Evolutionary conservation across 495 filamentous ascomycete genomes (phyloP), one percentile per base, ranked within the genome.

Genomic region (Lophiotrema nucula): DNA sequence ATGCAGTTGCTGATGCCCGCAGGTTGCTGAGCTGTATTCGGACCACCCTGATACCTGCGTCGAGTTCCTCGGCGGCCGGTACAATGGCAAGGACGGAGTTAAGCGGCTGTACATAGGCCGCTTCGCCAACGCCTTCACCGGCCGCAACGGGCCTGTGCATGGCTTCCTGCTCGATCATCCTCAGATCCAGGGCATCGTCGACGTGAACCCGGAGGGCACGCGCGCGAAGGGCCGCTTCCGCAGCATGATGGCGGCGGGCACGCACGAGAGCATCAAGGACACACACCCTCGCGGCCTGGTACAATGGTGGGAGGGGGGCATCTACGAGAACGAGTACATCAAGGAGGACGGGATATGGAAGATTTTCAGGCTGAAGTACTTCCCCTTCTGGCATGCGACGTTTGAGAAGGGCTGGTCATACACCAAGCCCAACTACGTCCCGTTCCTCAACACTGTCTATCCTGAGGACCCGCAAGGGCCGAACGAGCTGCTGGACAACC

Each of bases 281-380:
- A 69, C 65, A 21, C 76, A 80, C 53, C 78, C 79, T 4, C 69
- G 74, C 38, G 78, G 78, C 6, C 71, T 78, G 44, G 69, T 73
- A 6, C 78, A 82, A 60, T 81, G 78, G 78, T 81, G 78, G 76
- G 78, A 81, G 58, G 79, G 79, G 21, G 79, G 79, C 4, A 67
- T 82, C 51, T 82, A 82, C 68, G 79, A 82, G 69, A 82, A 82
- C 60, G 79, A 82, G 66, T 82, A 82, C 65, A 74, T 80, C 67
- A 82, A 82, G 69, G 77, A 81, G 58, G 67, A 77, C 57, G 79
- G 79, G 15, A 69, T 73, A 24, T 82, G 79, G 79, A 79, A 79
- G 70, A 70, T 82, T 37, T 79, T 78, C 65, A 66, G 77, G 22
- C 74, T 80, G 57, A 74, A 77, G 45, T 81, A 82, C 64, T 82